These are phyloP conservation scores for Chaetomium sp. DNA, from an alignment of 2,329 filamentous ascomycete genomes.

Conservation along the genomic window DNA sequence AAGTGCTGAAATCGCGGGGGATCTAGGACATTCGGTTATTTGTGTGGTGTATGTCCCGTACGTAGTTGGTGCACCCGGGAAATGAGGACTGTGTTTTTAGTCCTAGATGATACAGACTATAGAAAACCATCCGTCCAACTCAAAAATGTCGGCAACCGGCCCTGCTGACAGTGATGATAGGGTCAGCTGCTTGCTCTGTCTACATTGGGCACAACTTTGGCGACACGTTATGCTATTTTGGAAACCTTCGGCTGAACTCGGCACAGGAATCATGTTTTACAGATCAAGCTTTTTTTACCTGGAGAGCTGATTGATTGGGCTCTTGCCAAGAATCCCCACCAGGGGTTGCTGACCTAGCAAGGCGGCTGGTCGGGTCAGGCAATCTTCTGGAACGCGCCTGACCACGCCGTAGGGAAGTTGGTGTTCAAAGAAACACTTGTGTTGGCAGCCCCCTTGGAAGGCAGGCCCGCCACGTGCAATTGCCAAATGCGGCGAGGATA, in stretches of 20 bases:
- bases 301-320: too few relatives aligned
- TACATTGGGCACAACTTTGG: neutral
- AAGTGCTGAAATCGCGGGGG: too few relatives aligned
- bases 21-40: too few relatives aligned
- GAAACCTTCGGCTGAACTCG: neutral
- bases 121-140: too few relatives aligned
- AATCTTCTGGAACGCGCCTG: neutral
- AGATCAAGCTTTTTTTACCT: too few relatives aligned
- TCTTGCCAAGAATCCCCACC: neutral
- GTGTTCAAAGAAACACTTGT: neutral
- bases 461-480: neutral
- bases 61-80: too few relatives aligned
- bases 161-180: too few relatives aligned
- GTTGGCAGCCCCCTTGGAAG: neutral
- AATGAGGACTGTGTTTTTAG: too few relatives aligned
- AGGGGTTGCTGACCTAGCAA: neutral
- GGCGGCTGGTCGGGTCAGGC: neutral
- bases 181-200: neutral
- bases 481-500: conserved; percentile 9
- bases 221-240: neutral
- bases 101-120: too few relatives aligned
- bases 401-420: neutral
- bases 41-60: too few relatives aligned
- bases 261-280: too few relatives aligned
- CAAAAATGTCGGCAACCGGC: too few relatives aligned